Percentiles rank a stretch among this genome's conserved stretches.
Evolutionary conservation across 129 eudicot genomes (phyloP).

Genomic region (Chrysanthemum lavandulifolium): DNA sequence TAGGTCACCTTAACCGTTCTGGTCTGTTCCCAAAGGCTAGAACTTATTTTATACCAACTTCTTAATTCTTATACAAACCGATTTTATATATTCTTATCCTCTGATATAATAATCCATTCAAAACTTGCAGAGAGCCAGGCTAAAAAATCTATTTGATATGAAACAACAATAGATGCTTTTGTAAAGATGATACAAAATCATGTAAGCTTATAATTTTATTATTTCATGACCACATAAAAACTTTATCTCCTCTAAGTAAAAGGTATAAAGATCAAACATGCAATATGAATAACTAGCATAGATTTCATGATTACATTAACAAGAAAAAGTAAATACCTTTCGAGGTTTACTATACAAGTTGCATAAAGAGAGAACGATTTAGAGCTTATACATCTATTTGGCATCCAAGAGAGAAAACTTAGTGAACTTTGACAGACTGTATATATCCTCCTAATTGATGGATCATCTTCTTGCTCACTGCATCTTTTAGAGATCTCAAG

Average conservation of each 20-base stretch:
- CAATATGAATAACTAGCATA: slow-evolving; percentile 4
- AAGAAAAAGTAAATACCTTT: slow-evolving; percentile 51
- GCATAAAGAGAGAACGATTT: slow-evolving; percentile 51
- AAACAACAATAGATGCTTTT: neutral
- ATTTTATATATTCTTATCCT: no score
- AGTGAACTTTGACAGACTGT: slow-evolving; percentile 52
- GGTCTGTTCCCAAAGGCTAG: no score
- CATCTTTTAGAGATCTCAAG: slow-evolving; percentile 32
- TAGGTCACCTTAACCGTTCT: no score
- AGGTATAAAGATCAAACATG: slow-evolving; percentile 4
- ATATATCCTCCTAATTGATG: slow-evolving; percentile 25
- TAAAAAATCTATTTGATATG: neutral
- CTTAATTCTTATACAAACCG: no score
- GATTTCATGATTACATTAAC: neutral
- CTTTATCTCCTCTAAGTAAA: no score
- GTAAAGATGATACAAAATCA: neutral
- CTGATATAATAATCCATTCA: no score
- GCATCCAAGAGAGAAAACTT: slow-evolving; percentile 57
- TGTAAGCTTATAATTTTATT: neutral
- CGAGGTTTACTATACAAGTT: slow-evolving; percentile 72
- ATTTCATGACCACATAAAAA: no score
- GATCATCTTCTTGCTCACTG: slow-evolving; percentile 28
- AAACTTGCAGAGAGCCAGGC: neutral
- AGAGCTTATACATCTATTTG: slow-evolving; percentile 50
- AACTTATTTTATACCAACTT: no score